These are phyloP conservation scores for Globisporangium ultimum DNA, from an alignment of 352 stramenopile genomes.

Conservation along the genomic window DNA sequence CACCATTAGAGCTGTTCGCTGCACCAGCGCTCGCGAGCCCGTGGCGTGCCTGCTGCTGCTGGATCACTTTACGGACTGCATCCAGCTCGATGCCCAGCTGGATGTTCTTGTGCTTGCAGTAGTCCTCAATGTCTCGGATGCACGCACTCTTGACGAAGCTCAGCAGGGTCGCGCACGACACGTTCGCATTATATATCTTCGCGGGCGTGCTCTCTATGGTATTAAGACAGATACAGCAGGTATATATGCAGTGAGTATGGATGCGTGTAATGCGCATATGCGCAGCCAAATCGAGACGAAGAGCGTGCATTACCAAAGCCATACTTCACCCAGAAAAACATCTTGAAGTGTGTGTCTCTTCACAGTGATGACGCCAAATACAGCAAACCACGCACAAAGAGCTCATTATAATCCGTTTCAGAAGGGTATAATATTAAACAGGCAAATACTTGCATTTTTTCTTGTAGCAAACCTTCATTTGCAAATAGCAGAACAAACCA, in stretches of 20 bases:
- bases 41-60: constrained; percentile 12
- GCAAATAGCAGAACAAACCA: too few species aligned
- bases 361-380: background rate
- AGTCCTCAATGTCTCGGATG: constrained; percentile 61
- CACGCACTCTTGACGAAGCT: constrained; percentile 71
- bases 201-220: constrained; percentile 36
- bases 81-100: constrained; percentile 75
- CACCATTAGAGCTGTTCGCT: constrained; percentile 4
- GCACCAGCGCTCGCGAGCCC: constrained; percentile 8
- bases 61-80: constrained; percentile 36
- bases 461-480: too few species aligned
- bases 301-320: constrained; percentile 49
- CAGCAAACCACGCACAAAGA: background rate
- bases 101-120: constrained; percentile 74
- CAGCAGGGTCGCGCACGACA: constrained; percentile 62
- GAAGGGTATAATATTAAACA: background rate
- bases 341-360: constrained; percentile 8
- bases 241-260: background rate
- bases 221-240: background rate
- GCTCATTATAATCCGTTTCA: background rate
- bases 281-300: background rate
- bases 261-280: background rate
- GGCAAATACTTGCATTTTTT: too few species aligned
- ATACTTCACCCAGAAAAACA: constrained; percentile 84
- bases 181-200: constrained; percentile 81